phyloP scores from a whole-genome alignment of 306 rosid genomes.

The Trichosanthes truncata region DNA sequence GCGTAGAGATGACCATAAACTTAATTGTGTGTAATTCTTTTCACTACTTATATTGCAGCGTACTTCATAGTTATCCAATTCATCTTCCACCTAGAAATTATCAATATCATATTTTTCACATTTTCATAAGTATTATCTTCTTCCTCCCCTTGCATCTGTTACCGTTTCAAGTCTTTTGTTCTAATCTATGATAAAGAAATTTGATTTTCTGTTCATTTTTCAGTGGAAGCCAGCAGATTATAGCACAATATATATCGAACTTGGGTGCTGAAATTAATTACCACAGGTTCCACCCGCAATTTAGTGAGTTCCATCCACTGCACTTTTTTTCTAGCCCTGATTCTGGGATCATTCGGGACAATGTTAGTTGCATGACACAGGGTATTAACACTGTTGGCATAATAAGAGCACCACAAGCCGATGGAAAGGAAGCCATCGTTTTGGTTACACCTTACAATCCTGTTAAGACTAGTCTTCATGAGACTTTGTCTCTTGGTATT shows the following conservation, averaged over 20 bases:
- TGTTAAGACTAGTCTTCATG: slow-evolving; percentile 31
- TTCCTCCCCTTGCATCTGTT: neutral
- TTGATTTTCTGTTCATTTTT: slow-evolving; percentile 6
- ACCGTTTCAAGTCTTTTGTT: neutral
- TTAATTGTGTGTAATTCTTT: neutral
- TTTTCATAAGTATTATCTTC: neutral
- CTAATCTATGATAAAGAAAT: neutral
- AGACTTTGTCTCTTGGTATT: slow-evolving; percentile 70
- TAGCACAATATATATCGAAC: slow-evolving; percentile 60
- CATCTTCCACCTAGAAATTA: neutral
- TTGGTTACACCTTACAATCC: slow-evolving; percentile 82
- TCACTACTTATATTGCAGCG: neutral
- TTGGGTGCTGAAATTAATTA: slow-evolving; percentile 73
- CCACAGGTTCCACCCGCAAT: slow-evolving; percentile 65
- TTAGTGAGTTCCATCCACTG: slow-evolving; percentile 52
- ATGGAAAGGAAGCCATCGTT: slow-evolving; percentile 96
- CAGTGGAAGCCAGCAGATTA: slow-evolving; percentile 56
- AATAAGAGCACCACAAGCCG: slow-evolving; percentile 86
- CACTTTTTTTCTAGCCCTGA: slow-evolving; percentile 72
- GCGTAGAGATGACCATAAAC: neutral
- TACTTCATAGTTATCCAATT: neutral
- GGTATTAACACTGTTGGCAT: slow-evolving; percentile 79
- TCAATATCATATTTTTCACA: neutral
- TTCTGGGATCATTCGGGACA: slow-evolving; percentile 40
- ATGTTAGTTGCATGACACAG: slow-evolving; percentile 45